A percentile compares a stretch with the other conserved stretches of the same genome.
Evolutionary conservation across 2,329 filamentous ascomycete species (phyloP).

Genomic region (Aspergillus melleus): DNA sequence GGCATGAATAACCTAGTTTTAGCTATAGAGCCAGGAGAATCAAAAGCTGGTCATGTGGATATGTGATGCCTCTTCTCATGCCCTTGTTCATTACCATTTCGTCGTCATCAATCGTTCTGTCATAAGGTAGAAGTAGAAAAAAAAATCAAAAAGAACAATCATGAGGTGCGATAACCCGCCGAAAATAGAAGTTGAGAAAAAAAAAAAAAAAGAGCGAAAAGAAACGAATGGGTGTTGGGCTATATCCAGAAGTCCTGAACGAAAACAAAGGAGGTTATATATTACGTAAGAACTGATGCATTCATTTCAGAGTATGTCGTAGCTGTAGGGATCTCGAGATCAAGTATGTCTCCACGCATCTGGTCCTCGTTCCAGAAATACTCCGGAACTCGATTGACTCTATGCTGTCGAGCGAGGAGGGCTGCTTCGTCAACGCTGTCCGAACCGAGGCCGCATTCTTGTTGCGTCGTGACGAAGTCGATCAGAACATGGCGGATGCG

Average conservation of each 20-base stretch:
- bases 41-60: background rate
- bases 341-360: conserved; percentile 28
- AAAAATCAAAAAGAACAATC: background rate
- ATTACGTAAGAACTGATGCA: conserved; percentile 15
- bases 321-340: conserved; percentile 3
- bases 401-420: conserved; percentile 23
- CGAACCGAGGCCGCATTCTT: conserved; percentile 30
- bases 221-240: background rate
- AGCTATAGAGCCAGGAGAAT: no score
- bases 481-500: conserved; percentile 26
- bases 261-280: background rate
- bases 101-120: background rate
- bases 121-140: background rate
- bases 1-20: no score
- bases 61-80: background rate
- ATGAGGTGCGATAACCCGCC: background rate
- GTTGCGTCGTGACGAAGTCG: conserved; percentile 28
- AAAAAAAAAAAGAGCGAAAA: background rate
- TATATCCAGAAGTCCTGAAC: background rate
- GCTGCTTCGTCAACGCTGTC: conserved; percentile 21
- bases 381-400: conserved; percentile 8
- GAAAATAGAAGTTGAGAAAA: background rate
- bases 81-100: background rate
- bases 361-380: conserved; percentile 31
- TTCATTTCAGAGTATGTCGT: conserved; percentile 11